phyloP scores from a whole-genome alignment of 2,329 filamentous ascomycete genomes.

The Magnaporthiopsis poae region DNA sequence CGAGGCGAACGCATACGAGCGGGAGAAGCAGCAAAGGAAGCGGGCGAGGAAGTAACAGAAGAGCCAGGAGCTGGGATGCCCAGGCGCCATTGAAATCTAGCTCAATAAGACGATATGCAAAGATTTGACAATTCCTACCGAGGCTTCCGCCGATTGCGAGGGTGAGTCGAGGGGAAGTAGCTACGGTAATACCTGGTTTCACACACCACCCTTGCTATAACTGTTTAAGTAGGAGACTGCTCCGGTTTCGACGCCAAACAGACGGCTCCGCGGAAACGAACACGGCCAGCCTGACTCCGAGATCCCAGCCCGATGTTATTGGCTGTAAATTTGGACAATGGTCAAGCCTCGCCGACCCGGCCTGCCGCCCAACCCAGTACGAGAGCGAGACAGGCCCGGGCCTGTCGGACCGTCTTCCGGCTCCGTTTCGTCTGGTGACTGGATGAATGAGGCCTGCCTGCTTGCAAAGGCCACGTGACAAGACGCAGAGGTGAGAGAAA shows the following conservation, averaged over 20 bases:
- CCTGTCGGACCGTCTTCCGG: not conserved
- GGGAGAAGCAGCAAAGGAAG: constrained; percentile 69
- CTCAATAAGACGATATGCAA: not conserved
- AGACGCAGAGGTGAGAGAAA: too few relatives aligned
- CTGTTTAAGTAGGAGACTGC: too few relatives aligned
- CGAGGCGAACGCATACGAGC: constrained; percentile 80
- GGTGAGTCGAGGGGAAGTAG: too few relatives aligned
- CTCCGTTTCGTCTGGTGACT: not conserved
- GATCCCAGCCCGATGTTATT: not conserved
- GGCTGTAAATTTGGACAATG: not conserved
- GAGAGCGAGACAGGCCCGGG: not conserved
- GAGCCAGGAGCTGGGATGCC: not conserved
- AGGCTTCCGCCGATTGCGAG: not conserved
- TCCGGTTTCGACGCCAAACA: not conserved
- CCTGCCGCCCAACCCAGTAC: not conserved
- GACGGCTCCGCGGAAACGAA: not conserved
- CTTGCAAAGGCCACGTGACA: not conserved
- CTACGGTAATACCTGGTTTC: too few relatives aligned
- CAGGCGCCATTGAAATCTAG: not conserved
- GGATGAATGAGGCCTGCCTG: not conserved
- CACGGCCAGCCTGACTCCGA: not conserved
- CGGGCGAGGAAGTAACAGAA: constrained; percentile 39
- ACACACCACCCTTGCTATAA: too few relatives aligned
- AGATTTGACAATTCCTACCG: not conserved
- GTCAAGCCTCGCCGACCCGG: too few relatives aligned